Evolutionary conservation across 2,329 filamentous ascomycete genomes (phyloP).

Genomic region (Emericellopsis atlantica): DNA sequence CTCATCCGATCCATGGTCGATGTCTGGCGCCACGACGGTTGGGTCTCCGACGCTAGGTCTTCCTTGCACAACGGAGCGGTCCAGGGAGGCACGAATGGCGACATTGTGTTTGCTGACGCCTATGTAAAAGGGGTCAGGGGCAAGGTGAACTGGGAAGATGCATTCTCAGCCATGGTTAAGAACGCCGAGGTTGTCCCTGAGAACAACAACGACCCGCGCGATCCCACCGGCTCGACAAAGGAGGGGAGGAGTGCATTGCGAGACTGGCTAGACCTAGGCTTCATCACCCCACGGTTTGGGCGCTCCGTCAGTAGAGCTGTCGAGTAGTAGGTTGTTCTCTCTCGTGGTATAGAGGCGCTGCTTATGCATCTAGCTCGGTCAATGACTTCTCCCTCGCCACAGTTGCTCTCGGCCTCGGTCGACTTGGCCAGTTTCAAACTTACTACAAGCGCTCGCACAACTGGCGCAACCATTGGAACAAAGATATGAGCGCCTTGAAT

Average conservation of each 20-base stretch:
- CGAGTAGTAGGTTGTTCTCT: constrained; percentile 50
- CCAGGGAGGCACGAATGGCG: constrained; percentile 66
- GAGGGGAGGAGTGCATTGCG: constrained; percentile 60
- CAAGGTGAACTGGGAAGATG: constrained; percentile 59
- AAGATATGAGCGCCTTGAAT: constrained; percentile 38
- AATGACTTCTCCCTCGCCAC: constrained; percentile 59
- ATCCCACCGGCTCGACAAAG: constrained; percentile 47
- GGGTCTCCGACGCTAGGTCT: constrained; percentile 67
- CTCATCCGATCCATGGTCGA: constrained; percentile 61
- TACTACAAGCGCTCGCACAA: constrained; percentile 53
- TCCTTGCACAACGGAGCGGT: constrained; percentile 65
- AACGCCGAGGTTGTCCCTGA: constrained; percentile 54
- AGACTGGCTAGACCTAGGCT: constrained; percentile 60
- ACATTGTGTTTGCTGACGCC: constrained; percentile 57
- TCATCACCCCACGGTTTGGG: constrained; percentile 58
- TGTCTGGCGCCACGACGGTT: constrained; percentile 56
- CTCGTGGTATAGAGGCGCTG: constrained; percentile 58
- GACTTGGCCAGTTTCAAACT: constrained; percentile 33
- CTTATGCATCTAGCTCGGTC: constrained; percentile 52
- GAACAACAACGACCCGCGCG: constrained; percentile 29
- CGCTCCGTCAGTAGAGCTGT: constrained; percentile 46
- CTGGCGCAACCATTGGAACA: constrained; percentile 64
- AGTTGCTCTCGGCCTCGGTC: constrained; percentile 46
- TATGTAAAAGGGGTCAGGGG: constrained; percentile 57
- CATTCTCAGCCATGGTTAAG: constrained; percentile 60